Percentiles rank a stretch among this genome's conserved stretches.
Conservation (phyloP, 2,329 filamentous ascomycete species). For the Paecilomyces niveus region DNA sequence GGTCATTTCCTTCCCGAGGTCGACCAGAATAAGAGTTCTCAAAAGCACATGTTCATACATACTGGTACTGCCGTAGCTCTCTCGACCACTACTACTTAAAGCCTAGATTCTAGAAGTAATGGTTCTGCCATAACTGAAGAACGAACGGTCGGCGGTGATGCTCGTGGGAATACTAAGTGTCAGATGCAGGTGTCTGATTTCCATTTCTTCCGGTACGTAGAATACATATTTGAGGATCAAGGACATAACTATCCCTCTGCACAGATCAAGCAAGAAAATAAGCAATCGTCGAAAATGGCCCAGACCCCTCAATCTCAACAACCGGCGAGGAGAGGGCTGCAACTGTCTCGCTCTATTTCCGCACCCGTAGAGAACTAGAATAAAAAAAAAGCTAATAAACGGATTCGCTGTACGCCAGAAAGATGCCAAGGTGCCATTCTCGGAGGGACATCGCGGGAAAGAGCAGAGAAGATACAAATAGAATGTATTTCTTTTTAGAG, state of each 20-base stretch:
- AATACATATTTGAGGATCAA: background rate
- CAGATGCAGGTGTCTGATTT: background rate
- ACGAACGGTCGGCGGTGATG: too few species aligned
- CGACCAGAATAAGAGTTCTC: too few species aligned
- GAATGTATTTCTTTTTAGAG: background rate
- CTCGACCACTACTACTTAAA: too few species aligned
- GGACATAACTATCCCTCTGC: background rate
- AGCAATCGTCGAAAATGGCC: background rate
- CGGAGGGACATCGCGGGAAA: constrained; percentile 2
- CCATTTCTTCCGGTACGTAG: background rate
- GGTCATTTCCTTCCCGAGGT: too few species aligned
- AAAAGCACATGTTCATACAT: too few species aligned
- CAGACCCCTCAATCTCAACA: background rate
- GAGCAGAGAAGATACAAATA: constrained; percentile 1
- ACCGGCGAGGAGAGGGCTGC: background rate
- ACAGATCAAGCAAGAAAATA: background rate
- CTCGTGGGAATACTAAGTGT: background rate
- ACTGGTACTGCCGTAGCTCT: too few species aligned
- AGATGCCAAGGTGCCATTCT: constrained; percentile 13
- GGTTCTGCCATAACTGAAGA: too few species aligned
- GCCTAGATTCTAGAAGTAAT: too few species aligned
- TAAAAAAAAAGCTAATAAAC: constrained; percentile 7
- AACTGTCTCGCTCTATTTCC: background rate
- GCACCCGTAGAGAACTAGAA: constrained; percentile 3
- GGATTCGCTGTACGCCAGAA: constrained; percentile 17